Conservation (phyloP, 2,329 filamentous ascomycete genomes). For the Penicillium corylophilum region DNA sequence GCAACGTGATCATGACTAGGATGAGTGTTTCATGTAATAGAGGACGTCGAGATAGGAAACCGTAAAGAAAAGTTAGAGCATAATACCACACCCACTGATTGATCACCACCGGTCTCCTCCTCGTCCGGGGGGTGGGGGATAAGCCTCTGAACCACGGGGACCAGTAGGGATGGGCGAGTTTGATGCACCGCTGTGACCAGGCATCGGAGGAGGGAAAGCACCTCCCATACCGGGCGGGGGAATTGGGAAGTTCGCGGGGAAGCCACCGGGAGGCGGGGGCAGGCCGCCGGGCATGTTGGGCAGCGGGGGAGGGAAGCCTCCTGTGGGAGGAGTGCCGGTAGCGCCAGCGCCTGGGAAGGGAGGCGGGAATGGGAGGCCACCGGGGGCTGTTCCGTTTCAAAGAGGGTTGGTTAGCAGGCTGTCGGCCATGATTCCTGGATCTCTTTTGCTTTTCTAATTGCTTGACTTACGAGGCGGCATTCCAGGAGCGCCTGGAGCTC, state of each 20-base stretch:
- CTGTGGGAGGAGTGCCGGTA: constrained; percentile 38
- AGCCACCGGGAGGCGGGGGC: constrained; percentile 48
- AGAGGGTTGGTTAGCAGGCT: neutral
- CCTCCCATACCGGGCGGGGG: constrained; percentile 26
- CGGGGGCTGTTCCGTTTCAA: constrained; percentile 42
- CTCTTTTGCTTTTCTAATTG: no score
- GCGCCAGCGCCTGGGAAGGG: constrained; percentile 35
- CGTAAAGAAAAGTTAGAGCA: constrained; percentile 7
- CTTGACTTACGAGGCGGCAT: constrained; percentile 57
- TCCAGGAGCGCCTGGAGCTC: constrained; percentile 41
- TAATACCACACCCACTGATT: neutral
- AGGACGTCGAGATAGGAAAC: neutral
- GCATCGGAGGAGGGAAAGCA: constrained; percentile 44
- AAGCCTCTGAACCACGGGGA: constrained; percentile 30
- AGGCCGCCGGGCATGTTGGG: constrained; percentile 44
- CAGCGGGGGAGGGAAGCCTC: constrained; percentile 35
- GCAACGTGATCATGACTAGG: constrained; percentile 9
- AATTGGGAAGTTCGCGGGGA: constrained; percentile 27
- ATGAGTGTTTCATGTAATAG: constrained; percentile 1
- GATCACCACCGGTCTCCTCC: constrained; percentile 32
- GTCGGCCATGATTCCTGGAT: neutral
- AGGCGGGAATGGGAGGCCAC: constrained; percentile 56
- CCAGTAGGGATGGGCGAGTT: constrained; percentile 26
- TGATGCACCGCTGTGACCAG: constrained; percentile 26
- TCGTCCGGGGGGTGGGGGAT: constrained; percentile 30